Evolutionary conservation across 257 asterid species (phyloP).

Genomic region (Fraxinus americana): DNA sequence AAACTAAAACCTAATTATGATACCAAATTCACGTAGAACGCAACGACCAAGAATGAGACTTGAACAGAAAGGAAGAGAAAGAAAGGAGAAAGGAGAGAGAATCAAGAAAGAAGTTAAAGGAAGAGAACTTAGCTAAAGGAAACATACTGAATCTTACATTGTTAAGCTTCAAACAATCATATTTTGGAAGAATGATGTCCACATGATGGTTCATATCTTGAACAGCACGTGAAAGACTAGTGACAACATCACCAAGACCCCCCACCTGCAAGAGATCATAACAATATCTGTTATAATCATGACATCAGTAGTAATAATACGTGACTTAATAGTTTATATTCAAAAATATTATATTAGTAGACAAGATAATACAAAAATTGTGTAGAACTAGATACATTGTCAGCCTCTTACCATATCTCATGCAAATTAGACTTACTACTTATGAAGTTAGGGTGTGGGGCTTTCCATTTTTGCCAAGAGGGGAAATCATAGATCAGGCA

Average conservation of each 20-base stretch:
- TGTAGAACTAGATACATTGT: neutral
- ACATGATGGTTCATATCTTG: constrained; percentile 92
- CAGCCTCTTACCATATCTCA: constrained; percentile 1
- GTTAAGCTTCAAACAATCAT: constrained; percentile 73
- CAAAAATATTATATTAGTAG: constrained; percentile 3
- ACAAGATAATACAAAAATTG: constrained; percentile 16
- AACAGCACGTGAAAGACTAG: constrained; percentile 98
- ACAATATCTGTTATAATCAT: neutral
- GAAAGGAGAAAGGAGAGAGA: too few relatives aligned
- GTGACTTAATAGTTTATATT: neutral
- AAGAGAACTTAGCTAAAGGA: constrained; percentile 23
- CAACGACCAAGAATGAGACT: too few relatives aligned
- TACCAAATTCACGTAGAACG: too few relatives aligned
- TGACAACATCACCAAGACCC: constrained; percentile 98
- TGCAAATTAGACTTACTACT: constrained; percentile 4
- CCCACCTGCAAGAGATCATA: constrained; percentile 76
- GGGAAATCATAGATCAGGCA: constrained; percentile 20
- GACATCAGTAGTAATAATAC: neutral
- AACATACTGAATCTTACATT: constrained; percentile 55
- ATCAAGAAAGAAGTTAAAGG: too few relatives aligned
- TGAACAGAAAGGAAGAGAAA: too few relatives aligned
- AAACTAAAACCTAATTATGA: too few relatives aligned
- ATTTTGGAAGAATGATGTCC: constrained; percentile 89
- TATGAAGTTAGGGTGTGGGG: neutral
- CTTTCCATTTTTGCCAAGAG: constrained; percentile 13